Evolutionary conservation across 2,329 filamentous ascomycete species (phyloP), one percentile per base, ranked within the genome.

Genomic region (Acephala macrosclerotiorum): DNA sequence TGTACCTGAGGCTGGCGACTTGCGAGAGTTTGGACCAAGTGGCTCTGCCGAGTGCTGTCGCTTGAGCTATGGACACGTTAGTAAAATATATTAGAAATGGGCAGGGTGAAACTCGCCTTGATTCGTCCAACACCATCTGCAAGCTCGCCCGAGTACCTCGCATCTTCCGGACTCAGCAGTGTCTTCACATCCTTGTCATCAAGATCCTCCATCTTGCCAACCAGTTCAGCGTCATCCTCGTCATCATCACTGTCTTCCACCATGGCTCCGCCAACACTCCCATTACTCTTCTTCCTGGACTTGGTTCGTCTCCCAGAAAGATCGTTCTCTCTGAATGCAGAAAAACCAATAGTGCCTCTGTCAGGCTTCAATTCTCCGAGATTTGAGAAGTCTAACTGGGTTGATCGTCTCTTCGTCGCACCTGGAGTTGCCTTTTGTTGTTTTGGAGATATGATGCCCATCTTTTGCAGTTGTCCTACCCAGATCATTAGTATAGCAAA

Each of bases 391-490:
- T 97, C 93, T 0, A 94, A 85, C 72, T 93, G 91, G 8, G 90
- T 86, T 3, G 94, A 96, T 73, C 93, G 90, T 73, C 94, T 87
- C 79, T 96, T 96, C n/a, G 81, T 79, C 8, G 85, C 84, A 45
- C 83, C 83, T 0, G 88, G 83, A 0, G 87, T 86, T 16, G 87
- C 83, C 63, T 90, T 87, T 25, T 87, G 81, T 16, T 85, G 79
- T 77, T 94, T 95, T 4, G 89, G 84, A 51, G 89, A 85, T 35
- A 97, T 80, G 42, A 99, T 93, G 42, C 95, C 95, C 90, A 99
- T 97, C 80, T 98, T 99, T 75, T 94, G 91, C 59, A 99, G 84
- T 89, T 99, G 96, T 60, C 93, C 94, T 97, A 70, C 45, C 57
- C 3, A 45, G 22, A 36, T 33, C 33, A 38, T 75, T 71, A 75